Percentiles rank a stretch among this genome's conserved stretches.
Conservation (phyloP, 306 rosid genomes). For the Medicago ruthenica region DNA sequence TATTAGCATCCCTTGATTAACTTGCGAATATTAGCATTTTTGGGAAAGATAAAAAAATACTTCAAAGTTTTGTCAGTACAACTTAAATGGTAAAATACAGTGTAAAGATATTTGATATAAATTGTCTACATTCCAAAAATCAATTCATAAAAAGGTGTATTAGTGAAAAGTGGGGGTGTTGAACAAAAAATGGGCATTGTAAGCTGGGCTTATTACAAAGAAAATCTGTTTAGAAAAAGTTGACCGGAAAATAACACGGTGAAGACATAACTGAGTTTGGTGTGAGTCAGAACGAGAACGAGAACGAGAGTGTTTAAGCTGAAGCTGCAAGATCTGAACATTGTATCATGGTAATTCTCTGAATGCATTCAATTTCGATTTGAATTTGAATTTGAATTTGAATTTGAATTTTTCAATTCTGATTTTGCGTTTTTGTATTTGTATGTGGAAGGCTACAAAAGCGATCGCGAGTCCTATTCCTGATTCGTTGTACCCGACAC, state of each 20-base stretch:
- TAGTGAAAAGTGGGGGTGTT: neutral
- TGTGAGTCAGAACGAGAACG: constrained; percentile 18
- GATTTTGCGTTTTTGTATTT: neutral
- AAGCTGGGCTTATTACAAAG: constrained; percentile 23
- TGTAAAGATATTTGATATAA: too few relatives aligned
- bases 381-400: neutral
- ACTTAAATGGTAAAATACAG: too few relatives aligned
- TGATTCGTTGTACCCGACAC: constrained; percentile 83
- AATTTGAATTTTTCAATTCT: constrained; percentile 4
- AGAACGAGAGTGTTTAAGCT: too few relatives aligned
- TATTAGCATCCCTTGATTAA: too few relatives aligned
- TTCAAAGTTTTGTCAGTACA: too few relatives aligned
- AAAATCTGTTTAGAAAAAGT: neutral
- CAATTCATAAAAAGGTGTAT: too few relatives aligned
- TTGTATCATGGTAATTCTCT: constrained; percentile 43
- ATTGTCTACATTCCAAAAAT: too few relatives aligned
- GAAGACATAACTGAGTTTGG: neutral
- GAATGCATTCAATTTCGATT: constrained; percentile 11
- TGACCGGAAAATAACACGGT: constrained; percentile 18
- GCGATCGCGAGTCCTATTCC: constrained; percentile 89
- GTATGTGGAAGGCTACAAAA: constrained; percentile 68
- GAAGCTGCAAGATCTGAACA: constrained; percentile 38
- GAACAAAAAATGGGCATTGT: neutral
- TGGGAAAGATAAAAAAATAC: too few relatives aligned
- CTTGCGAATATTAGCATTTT: too few relatives aligned